Evolutionary conservation across 306 rosid genomes (phyloP).

Genomic region (Clitoria ternatea): DNA sequence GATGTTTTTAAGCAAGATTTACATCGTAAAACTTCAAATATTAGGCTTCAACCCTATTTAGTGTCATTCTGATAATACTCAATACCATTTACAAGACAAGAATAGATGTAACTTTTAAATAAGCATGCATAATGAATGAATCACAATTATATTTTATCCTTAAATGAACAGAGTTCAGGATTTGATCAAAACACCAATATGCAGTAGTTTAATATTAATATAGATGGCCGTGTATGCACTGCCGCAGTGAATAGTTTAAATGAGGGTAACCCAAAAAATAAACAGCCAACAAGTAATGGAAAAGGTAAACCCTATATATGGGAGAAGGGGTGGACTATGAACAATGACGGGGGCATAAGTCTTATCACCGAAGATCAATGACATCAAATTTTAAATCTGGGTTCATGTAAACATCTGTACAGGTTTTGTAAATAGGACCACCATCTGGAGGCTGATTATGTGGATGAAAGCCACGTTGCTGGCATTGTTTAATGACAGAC

Average conservation of each 20-base stretch:
- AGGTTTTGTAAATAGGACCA: conserved; percentile 73
- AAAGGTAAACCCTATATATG: conserved; percentile 18
- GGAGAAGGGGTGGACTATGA: conserved; percentile 23
- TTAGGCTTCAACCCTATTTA: too few species aligned
- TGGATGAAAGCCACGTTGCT: conserved; percentile 89
- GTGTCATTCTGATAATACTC: too few species aligned
- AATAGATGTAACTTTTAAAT: too few species aligned
- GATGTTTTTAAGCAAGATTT: neutral
- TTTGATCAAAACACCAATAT: neutral
- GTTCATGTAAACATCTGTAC: conserved; percentile 95
- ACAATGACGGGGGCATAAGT: conserved; percentile 20
- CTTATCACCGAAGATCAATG: conserved; percentile 78
- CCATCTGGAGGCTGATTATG: conserved; percentile 87
- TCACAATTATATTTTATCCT: neutral
- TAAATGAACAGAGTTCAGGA: neutral
- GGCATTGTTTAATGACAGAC: conserved; percentile 85
- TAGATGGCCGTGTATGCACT: neutral
- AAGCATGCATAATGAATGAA: neutral
- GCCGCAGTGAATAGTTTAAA: neutral
- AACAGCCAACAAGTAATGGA: conserved; percentile 20
- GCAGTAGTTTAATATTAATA: neutral
- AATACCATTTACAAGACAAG: too few species aligned
- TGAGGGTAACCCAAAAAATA: neutral
- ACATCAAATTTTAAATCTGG: conserved; percentile 80
- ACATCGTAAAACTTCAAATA: too few species aligned